Evolutionary conservation across 2,329 filamentous ascomycete species (phyloP).

Genomic region (Venturia pyrina): DNA sequence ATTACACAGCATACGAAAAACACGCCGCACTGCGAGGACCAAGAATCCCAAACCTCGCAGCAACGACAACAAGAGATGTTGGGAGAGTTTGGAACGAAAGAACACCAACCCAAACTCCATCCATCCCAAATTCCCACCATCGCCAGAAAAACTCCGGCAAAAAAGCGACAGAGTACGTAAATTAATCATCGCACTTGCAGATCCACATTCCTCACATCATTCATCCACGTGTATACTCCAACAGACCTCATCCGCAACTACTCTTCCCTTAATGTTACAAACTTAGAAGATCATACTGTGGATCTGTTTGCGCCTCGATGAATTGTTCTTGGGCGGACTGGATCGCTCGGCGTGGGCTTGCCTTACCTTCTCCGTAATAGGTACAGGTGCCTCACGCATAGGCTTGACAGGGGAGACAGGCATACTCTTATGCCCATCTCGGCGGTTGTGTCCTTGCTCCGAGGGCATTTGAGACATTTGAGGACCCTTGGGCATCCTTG

Average conservation of each 20-base stretch:
- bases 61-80: not conserved
- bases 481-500: not conserved
- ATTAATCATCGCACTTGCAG: not conserved
- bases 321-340: conserved; percentile 1
- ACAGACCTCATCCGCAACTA: not conserved
- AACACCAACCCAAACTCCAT: conserved; percentile 6
- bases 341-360: not conserved
- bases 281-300: conserved; percentile 13
- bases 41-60: not conserved
- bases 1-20: not conserved
- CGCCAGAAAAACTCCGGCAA: not conserved
- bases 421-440: not conserved
- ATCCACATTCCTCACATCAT: not conserved
- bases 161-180: not conserved
- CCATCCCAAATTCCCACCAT: not conserved
- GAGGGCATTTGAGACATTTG: not conserved
- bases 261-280: not conserved
- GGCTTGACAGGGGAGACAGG: conserved; percentile 10
- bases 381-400: not conserved
- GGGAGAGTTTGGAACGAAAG: not conserved
- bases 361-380: not conserved
- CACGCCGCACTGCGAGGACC: not conserved
- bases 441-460: not conserved
- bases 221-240: not conserved
- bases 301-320: conserved; percentile 10